Conservation (phyloP, 306 rosid species). For the Corylus americana region DNA sequence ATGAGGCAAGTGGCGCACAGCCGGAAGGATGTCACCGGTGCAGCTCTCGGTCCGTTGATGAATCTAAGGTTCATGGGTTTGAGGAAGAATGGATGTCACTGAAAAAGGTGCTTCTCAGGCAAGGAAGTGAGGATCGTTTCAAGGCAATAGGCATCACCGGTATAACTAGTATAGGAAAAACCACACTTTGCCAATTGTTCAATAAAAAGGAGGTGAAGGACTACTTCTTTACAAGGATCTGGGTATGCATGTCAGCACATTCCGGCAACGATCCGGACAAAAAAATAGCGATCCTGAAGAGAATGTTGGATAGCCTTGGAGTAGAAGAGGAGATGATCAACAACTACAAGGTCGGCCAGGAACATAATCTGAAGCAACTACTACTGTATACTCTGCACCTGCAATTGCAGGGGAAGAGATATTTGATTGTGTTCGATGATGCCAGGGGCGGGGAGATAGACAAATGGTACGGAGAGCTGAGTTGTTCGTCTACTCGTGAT, state of each 20-base stretch:
- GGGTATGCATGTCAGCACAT: conserved; percentile 25
- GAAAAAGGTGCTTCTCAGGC: conserved; percentile 4
- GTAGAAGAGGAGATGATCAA: background rate
- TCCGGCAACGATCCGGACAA: background rate
- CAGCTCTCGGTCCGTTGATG: background rate
- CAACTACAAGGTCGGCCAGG: background rate
- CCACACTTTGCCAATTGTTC: conserved; percentile 21
- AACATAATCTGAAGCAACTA: no score
- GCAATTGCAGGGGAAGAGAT: conserved; percentile 16
- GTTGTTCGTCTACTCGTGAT: background rate
- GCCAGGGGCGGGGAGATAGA: conserved; percentile 1
- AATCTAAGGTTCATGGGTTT: conserved; percentile 23
- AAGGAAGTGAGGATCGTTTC: conserved; percentile 1
- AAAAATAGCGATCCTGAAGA: background rate
- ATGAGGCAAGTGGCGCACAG: no score
- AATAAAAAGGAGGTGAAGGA: conserved; percentile 15
- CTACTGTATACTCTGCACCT: conserved; percentile 2
- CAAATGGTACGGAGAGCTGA: conserved; percentile 6
- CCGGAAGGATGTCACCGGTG: no score
- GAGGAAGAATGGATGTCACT: conserved; percentile 14
- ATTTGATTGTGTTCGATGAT: conserved; percentile 31
- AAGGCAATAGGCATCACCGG: conserved; percentile 27
- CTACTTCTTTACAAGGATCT: conserved; percentile 26
- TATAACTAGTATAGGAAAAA: conserved; percentile 18
- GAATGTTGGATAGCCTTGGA: conserved; percentile 23